Evolutionary conservation across 805 yeast genomes (phyloP), one percentile per base, ranked within the genome.

Genomic region (Naumovozyma castellii): DNA sequence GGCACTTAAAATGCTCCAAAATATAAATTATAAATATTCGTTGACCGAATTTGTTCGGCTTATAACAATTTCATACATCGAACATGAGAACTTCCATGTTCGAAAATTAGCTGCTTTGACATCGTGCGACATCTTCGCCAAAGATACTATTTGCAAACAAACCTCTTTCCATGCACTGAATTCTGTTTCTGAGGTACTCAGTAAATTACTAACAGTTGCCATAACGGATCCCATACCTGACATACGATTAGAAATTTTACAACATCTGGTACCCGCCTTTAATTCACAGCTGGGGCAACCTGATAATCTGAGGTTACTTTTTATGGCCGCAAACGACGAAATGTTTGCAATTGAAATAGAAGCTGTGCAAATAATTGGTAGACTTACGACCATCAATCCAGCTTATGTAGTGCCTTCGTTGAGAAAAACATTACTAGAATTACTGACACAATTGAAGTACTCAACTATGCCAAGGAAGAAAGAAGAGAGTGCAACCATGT

Each of bases 271-370:
- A 29, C 73, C 78, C 2, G 72, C 72, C 42, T 84, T 90, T 57
- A 97, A 92, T 53, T 84, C 95, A 0, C 97, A 92, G 53, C 62
- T 92, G 25, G 85, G 97, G 0, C 97, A 92, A 58, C 94, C 96
- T 1, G 94, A 84, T 43, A 88, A 87, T 57, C 90, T 88, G 25
- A 71, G 85, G 40, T 62, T 88, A 12, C 66, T 92, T 17, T 85
- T 90, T 52, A 84, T 88, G 68, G 90, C 96, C 0, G 65, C 90
- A 41, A 84, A 92, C 55, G 99, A 92, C 62, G 97, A 90, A 59
- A 75, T 74, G 2, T 92, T 92, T 55, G 78, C 76, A 9, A 82
- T 92, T 9, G 73, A 95, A 40, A 78, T 83, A 50, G 82, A 77
- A 13, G 82, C 95, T 0, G 75, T 90, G 27, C 71, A 71, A 37